Base-by-base conservation (phyloP, 352 stramenopile species). In the Aphanomyces stellatus region DNA sequence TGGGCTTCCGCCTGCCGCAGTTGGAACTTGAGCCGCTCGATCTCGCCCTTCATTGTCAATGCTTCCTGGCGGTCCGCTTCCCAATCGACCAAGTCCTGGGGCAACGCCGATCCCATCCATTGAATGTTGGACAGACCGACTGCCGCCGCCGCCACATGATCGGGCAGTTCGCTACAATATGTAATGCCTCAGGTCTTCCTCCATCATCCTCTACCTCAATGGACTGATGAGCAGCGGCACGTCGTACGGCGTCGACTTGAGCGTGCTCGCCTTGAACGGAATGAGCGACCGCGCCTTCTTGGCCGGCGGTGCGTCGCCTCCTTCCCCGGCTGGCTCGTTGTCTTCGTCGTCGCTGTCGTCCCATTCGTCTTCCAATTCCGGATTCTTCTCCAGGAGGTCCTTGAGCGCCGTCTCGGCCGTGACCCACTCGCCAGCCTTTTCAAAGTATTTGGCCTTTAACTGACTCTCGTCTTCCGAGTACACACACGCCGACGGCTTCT, bases 41-140 rank as follows among this genome's bases (percentile, higher is more conserved):
- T 78, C 51, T 92, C 84, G 56, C 82, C 84, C 60, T 90, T 85
- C 79, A 91, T 85, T 62, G 88, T 79, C n/a, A 90, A 70, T 28
- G 77, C 75, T 27, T 85, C 73, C 62, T 85, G 84, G 15, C 84
- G 80, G 24, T 92, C 84, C 62, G 88, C 68, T 65, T 92, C 84
- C 84, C 81, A 91, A 27, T 92, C 82, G 27, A 74, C 67, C 78
- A 92, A 87, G 35, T 86, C 80, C 60, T 79, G 75, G 25, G 84
- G 84, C 46, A 90, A 43, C 69, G 87, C 87, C 22, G 79, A 82
- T 28, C 74, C 75, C 61, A 91, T 75, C 84, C 84, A 92, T 59
- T 92, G 84, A 35, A 89, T 61, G n/a, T 66, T 55, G 8, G 59
- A 37, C 13, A 37, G 37, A 17, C 15, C 42, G 15, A 17, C 79